phyloP scores from a whole-genome alignment of 1,284 basidiomycete genomes.

The Heterobasidion annosum region DNA sequence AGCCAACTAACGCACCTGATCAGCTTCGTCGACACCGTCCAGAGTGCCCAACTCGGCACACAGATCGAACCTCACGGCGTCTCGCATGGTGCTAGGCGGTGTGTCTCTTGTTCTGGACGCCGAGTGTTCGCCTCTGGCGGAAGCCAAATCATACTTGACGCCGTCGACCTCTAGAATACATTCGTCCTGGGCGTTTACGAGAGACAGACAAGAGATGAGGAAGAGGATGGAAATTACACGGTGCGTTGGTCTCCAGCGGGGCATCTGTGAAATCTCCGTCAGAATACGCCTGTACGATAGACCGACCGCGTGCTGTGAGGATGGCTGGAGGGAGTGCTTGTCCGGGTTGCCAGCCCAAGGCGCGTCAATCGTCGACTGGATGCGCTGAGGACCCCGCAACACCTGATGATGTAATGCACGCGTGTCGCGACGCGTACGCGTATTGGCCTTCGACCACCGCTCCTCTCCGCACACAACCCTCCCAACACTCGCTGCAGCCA shows the following conservation, averaged over 20 bases:
- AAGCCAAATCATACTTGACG: constrained; percentile 49
- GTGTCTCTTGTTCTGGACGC: constrained; percentile 27
- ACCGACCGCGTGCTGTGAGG: background rate
- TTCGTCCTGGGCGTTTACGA: constrained; percentile 21
- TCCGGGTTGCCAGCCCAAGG: constrained; percentile 19
- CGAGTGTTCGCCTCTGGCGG: constrained; percentile 39
- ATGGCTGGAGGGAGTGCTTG: background rate
- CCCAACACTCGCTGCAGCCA: constrained; percentile 5
- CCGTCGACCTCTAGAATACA: constrained; percentile 41
- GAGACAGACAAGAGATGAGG: constrained; percentile 19
- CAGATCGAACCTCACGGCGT: constrained; percentile 30
- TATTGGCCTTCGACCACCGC: background rate
- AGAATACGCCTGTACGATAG: background rate
- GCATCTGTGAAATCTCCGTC: constrained; percentile 15
- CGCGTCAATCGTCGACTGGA: background rate
- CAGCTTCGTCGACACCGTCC: constrained; percentile 38
- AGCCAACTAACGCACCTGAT: constrained; percentile 52
- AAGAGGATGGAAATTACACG: constrained; percentile 20
- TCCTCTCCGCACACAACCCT: background rate
- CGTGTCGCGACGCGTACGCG: constrained; percentile 3
- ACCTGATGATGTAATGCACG: constrained; percentile 3
- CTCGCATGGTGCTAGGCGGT: constrained; percentile 28
- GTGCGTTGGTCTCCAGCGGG: constrained; percentile 11
- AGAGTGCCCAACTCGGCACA: constrained; percentile 49
- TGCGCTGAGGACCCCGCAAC: background rate